phyloP scores from a whole-genome alignment of 1,139 yeast genomes.

The Candida pseudoviswanathii region DNA sequence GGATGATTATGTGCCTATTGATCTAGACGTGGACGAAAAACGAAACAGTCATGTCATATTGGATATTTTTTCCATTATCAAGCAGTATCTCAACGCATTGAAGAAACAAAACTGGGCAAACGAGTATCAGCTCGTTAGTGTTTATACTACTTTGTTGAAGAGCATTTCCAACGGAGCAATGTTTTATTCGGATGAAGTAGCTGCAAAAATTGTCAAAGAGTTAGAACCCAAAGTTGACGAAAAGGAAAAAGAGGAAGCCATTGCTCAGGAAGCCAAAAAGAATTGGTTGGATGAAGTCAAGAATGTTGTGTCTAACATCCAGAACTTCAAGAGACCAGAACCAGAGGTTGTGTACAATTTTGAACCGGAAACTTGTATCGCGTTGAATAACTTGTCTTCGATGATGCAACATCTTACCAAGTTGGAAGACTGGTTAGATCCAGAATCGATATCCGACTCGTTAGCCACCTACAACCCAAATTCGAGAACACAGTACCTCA shows the following conservation, averaged over 20 bases:
- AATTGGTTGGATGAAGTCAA: constrained; percentile 50
- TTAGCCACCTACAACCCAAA: constrained; percentile 39
- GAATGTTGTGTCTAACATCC: constrained; percentile 50
- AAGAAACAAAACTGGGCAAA: constrained; percentile 56
- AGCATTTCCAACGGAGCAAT: constrained; percentile 64
- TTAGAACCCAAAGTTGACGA: constrained; percentile 30
- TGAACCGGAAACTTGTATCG: constrained; percentile 68
- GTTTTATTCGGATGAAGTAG: constrained; percentile 50
- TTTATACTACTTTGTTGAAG: constrained; percentile 60
- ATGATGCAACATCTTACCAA: constrained; percentile 59
- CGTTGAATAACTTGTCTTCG: constrained; percentile 68
- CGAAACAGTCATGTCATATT: constrained; percentile 56
- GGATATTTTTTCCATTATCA: constrained; percentile 67
- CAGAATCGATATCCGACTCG: constrained; percentile 58
- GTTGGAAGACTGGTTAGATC: constrained; percentile 63
- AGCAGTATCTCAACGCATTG: constrained; percentile 57
- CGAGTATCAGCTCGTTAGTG: constrained; percentile 58
- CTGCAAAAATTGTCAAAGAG: constrained; percentile 53
- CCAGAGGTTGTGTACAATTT: constrained; percentile 62
- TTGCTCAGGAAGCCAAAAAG: constrained; percentile 13
- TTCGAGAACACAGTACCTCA: constrained; percentile 32
- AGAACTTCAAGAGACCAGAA: constrained; percentile 31
- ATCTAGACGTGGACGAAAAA: constrained; percentile 40
- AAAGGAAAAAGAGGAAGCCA: constrained; percentile 26
- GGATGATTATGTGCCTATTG: constrained; percentile 60